Base-by-base conservation (phyloP, 1,284 basidiomycete species). In the Coniferiporia weirii region DNA sequence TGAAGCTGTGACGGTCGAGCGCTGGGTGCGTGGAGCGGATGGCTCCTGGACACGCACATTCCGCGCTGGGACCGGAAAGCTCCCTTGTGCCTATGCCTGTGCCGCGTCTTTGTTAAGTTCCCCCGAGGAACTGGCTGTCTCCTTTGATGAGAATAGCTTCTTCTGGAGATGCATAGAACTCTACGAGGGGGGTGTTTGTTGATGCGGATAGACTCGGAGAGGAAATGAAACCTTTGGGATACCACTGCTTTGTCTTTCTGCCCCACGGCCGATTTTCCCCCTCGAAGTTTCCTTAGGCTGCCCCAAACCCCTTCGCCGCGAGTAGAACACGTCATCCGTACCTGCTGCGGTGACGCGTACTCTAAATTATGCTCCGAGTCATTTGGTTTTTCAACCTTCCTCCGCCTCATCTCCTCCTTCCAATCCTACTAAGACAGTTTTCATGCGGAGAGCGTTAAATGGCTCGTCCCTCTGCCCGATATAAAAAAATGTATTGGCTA, bases 11-110 rank as follows among this genome's bases (percentile, higher is more conserved):
- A 54, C 52, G 5, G 52, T 45, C 22, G 57, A 59, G 45, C 57
- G 57, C 13, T 59, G 57, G 57, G n/a, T 15, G 9, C 44, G 20
- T 12, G 32, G 47, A 12, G n/a, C 27, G 15, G 49, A 52, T 35
- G 20, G 38, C 27, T n/a, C 44, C 44, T 57, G 56, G 56, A 44
- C 15, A 45, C 50, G 40, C 22, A 43, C 43, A 32, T 51, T 46
- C 50, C 38, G 44, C 9, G 50, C 49, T 13, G 56, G 56, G 32
- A 20, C 35, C 15, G 49, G 49, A 22, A 22, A 17, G 36, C 49
- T 57, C 20, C 56, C 56, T 13, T 57, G 49, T 13, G 15, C 27
- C n/a, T 35, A 34, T 27, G 56, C n/a, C 1, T 57, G 56, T n/a
- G 27, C 19, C 19, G 9, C 49, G 20, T 22, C 49, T 35, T 43